Evolutionary conservation across 768 basidiomycete genomes (phyloP), one percentile per base, ranked within the genome.

Genomic region (Tylopilus plumbeoviolaceoides): DNA sequence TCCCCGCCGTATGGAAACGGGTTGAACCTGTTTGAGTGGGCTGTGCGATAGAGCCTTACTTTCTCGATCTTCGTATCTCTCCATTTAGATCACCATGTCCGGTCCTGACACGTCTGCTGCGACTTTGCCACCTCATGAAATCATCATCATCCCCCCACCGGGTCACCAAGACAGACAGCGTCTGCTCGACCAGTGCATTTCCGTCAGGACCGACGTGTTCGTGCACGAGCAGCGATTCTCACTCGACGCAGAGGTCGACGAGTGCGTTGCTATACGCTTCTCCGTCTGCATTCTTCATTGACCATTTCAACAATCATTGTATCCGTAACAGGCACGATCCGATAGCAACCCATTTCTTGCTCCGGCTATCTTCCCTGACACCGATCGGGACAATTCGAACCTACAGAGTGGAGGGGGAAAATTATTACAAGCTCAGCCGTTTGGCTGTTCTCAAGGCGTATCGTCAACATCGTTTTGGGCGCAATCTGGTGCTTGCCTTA

Each of bases 361-460:
- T 92, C 53, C 80, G 88, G 52, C 74, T 89, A 20, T 82, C 84
- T 17, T 83, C 82, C 6, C 68, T 77, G 40, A 70, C 69, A 51
- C 85, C 87, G 9, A 75, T 87, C 54, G 91, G 88, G 57, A 91
- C 88, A 20, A 81, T 91, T 48, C 81, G 89, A 47, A 72, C 69
- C 44, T 64, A 67, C 60, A 72, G 70, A 51, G 63, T 68, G 46
- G 72, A 70, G 30, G 71, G 64, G 39, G 59, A 53, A 28, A 63
- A 66, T 33, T 81, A 81, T 66, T 87, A 87, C 72, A 91, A 91
- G 72, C 81, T 94, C 51, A 77, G 76, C 56, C 81, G 88, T 3
- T 78, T 90, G 9, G 86, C 80, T 17, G 78, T 93, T 36, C 77
- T 86, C 59, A 78, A 80, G 57, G 75, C 78, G 1, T 86, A 84